These are phyloP conservation scores for Candida ponderosae DNA, from an alignment of 805 yeast species.

Conservation along the genomic window DNA sequence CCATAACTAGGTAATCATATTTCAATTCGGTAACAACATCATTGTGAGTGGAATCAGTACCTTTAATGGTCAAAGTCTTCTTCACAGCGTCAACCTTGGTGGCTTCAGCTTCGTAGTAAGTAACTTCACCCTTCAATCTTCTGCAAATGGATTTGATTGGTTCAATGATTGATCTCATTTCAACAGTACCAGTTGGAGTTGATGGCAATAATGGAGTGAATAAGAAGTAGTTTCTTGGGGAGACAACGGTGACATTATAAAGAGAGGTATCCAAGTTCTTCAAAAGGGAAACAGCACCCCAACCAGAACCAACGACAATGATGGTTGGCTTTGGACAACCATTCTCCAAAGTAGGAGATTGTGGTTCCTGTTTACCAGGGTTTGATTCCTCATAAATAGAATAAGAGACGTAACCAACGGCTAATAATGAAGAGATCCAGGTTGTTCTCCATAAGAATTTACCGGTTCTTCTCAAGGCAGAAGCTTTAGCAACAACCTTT, in stretches of 20 bases:
- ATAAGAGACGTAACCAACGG: constrained; percentile 54
- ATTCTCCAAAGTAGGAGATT: constrained; percentile 43
- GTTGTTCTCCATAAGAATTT: constrained; percentile 36
- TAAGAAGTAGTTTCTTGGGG: constrained; percentile 91
- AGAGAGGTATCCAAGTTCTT: constrained; percentile 78
- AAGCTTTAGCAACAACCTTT: constrained; percentile 8
- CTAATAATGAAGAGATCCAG: constrained; percentile 40
- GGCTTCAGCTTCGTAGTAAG: constrained; percentile 87
- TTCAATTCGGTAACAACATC: constrained; percentile 35
- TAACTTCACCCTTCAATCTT: constrained; percentile 67
- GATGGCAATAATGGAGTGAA: constrained; percentile 96
- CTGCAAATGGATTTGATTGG: constrained; percentile 86
- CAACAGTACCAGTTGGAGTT: constrained; percentile 90
- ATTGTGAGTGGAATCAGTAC: constrained; percentile 38
- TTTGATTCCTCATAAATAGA: constrained; percentile 53
- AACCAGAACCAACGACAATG: constrained; percentile 83
- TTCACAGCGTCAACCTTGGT: constrained; percentile 67
- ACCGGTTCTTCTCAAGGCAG: constrained; percentile 16
- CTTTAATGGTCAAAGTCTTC: constrained; percentile 58
- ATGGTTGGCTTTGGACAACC: constrained; percentile 34
- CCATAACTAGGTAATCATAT: constrained; percentile 83
- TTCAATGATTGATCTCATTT: constrained; percentile 84
- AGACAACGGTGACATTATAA: constrained; percentile 83
- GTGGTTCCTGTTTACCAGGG: constrained; percentile 55
- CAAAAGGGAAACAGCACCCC: constrained; percentile 88